Conservation (phyloP, 495 filamentous ascomycete species). For the Cetradonia linearis region DNA sequence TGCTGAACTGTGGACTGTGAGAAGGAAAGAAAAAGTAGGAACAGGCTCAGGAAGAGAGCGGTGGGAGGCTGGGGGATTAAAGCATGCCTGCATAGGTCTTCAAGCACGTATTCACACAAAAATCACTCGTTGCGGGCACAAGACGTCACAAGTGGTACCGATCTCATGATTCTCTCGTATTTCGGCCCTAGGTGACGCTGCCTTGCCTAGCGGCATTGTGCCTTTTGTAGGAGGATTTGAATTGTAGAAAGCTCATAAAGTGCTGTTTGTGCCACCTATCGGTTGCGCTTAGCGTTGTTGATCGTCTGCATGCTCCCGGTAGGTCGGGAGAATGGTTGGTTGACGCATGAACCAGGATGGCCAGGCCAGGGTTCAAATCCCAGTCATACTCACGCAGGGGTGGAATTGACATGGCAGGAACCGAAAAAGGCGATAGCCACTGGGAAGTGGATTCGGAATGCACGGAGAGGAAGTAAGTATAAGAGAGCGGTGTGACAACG, state of each 20-base stretch:
- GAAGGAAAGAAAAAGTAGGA: constrained; percentile 1
- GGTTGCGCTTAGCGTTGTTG: background rate
- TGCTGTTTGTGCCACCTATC: background rate
- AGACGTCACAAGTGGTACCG: constrained; percentile 9
- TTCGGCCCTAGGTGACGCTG: background rate
- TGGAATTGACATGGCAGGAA: background rate
- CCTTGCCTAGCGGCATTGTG: constrained; percentile 9
- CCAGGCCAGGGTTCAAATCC: background rate
- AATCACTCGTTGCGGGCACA: background rate
- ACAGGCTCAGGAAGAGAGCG: constrained; percentile 3
- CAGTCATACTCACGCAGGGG: background rate
- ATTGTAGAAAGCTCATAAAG: constrained; percentile 7
- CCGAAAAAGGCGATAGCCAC: background rate
- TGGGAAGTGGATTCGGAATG: background rate
- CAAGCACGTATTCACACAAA: background rate
- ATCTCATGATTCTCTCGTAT: background rate
- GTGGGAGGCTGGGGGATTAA: constrained; percentile 13
- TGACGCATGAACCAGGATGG: background rate
- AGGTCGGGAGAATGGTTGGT: background rate
- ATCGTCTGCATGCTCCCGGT: background rate
- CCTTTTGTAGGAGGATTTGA: background rate
- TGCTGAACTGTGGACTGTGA: background rate
- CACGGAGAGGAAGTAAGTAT: background rate
- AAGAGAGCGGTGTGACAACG: background rate
- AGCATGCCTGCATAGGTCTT: background rate